phyloP scores from a whole-genome alignment of 331 rosid genomes.

The Spiraea crenata region DNA sequence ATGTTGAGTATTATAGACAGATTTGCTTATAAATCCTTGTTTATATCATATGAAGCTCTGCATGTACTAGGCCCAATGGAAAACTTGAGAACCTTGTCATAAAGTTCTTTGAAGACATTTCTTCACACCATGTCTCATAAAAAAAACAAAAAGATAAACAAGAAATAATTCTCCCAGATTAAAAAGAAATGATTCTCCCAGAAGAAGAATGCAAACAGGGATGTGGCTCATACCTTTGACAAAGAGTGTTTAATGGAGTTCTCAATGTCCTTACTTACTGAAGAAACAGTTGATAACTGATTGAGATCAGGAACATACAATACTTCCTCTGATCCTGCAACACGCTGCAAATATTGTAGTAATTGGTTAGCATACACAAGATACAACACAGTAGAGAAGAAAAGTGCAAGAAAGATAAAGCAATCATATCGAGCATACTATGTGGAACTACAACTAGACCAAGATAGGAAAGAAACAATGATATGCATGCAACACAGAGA shows the following conservation, averaged over 20 bases:
- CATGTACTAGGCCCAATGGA: background rate
- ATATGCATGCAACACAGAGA: background rate
- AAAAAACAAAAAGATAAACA: background rate
- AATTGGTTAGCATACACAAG: constrained; percentile 19
- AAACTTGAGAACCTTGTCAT: background rate
- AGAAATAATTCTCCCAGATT: background rate
- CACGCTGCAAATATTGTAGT: constrained; percentile 52
- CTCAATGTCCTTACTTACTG: constrained; percentile 51
- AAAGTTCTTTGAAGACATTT: background rate
- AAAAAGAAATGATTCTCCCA: background rate
- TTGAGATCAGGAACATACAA: constrained; percentile 39
- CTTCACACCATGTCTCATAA: background rate
- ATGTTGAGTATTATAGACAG: background rate
- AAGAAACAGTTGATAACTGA: constrained; percentile 30
- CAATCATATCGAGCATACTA: constrained; percentile 7
- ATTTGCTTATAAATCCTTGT: background rate
- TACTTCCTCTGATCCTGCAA: constrained; percentile 81
- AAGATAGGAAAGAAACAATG: constrained; percentile 1
- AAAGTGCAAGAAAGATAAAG: background rate
- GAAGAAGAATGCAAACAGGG: background rate
- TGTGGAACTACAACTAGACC: constrained; percentile 14
- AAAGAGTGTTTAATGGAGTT: constrained; percentile 53
- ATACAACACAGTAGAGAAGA: background rate
- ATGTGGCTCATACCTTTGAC: constrained; percentile 39
- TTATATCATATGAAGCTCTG: background rate